Evolutionary conservation across 1,284 basidiomycete species (phyloP).

Genomic region (Peniophora sp.): DNA sequence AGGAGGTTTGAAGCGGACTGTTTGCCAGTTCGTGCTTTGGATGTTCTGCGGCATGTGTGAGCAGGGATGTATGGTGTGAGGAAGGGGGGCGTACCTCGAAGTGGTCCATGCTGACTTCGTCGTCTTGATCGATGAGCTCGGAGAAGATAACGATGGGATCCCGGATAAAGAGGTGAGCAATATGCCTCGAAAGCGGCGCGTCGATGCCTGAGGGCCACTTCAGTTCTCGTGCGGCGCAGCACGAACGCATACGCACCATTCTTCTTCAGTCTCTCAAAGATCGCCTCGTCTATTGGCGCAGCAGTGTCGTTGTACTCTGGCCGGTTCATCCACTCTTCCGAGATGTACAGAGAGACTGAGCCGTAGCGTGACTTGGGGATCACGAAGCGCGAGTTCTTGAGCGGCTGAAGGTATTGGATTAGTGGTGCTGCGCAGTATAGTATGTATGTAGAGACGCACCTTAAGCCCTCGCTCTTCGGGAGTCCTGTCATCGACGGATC

Average conservation of each 20-base stretch:
- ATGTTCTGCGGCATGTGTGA: slow-evolving; percentile 59
- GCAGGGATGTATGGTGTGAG: slow-evolving; percentile 1
- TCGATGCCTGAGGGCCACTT: slow-evolving; percentile 65
- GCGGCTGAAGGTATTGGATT: slow-evolving; percentile 42
- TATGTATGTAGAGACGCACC: slow-evolving; percentile 31
- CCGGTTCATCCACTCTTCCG: slow-evolving; percentile 79
- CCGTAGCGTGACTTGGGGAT: slow-evolving; percentile 98
- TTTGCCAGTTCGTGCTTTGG: slow-evolving; percentile 99
- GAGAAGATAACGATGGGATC: slow-evolving; percentile 95
- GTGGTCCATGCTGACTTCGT: slow-evolving; percentile 83
- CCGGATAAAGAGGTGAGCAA: slow-evolving; percentile 95
- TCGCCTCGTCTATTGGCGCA: slow-evolving; percentile 72
- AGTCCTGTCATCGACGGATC: slow-evolving; percentile 94
- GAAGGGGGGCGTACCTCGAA: slow-evolving; percentile 64
- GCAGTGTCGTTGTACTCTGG: slow-evolving; percentile 90
- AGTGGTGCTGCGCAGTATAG: neutral
- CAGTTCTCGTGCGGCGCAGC: neutral
- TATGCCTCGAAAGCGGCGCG: slow-evolving; percentile 80
- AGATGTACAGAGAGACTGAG: slow-evolving; percentile 92
- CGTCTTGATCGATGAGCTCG: slow-evolving; percentile 91
- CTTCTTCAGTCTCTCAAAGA: slow-evolving; percentile 63
- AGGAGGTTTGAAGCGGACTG: slow-evolving; percentile 97
- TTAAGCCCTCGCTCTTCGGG: slow-evolving; percentile 88
- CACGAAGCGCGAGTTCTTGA: slow-evolving; percentile 63
- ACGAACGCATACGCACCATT: slow-evolving; percentile 48